Percentiles rank a stretch among this genome's conserved stretches.
Conservation (phyloP, 164 flowering plant genomes). For the Magnolia changhungtana region DNA sequence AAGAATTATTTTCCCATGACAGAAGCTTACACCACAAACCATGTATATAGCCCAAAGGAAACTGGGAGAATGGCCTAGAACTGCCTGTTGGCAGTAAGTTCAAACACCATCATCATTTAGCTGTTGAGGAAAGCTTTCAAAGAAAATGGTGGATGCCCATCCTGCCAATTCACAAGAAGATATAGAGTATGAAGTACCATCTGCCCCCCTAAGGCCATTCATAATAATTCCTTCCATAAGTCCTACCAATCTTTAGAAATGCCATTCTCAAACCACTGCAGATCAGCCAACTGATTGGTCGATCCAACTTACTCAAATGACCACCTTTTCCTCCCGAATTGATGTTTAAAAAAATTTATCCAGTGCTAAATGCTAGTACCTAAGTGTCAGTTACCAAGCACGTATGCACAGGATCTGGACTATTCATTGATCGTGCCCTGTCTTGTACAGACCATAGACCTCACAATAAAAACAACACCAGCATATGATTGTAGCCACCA, state of each 20-base stretch:
- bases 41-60: conserved; percentile 9
- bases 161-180: conserved; percentile 35
- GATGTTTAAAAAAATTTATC: too few relatives aligned
- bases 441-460: too few relatives aligned
- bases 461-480: too few relatives aligned
- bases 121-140: conserved; percentile 69
- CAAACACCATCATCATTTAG: conserved; percentile 19
- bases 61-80: conserved; percentile 9
- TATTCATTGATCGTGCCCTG: too few relatives aligned
- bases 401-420: too few relatives aligned
- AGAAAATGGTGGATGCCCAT: conserved; percentile 58
- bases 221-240: not conserved
- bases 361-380: too few relatives aligned
- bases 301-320: too few relatives aligned
- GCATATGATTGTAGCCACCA: too few relatives aligned
- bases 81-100: conserved; percentile 1
- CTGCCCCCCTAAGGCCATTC: not conserved
- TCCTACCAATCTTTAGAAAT: not conserved
- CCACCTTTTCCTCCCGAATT: too few relatives aligned
- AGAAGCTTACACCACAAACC: conserved; percentile 12
- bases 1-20: not conserved
- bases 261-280: not conserved
- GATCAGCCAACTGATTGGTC: too few relatives aligned
- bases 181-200: conserved; percentile 1
- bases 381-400: too few relatives aligned